Evolutionary conservation across 2,329 filamentous ascomycete species (phyloP).

Genomic region (Podosphaera fusca): DNA sequence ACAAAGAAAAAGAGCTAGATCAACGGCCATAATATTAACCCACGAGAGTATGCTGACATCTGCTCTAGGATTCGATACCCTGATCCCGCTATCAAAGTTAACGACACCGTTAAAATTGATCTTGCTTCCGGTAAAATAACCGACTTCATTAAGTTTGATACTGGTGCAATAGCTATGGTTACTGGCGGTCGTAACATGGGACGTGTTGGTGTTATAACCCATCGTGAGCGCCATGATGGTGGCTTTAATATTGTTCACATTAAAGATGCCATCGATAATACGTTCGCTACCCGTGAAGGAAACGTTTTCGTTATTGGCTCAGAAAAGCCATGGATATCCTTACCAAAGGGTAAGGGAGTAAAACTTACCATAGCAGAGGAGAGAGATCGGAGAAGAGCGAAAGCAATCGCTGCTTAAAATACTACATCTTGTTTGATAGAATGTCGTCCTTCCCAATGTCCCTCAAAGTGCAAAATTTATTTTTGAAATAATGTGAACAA

Average conservation of each 20-base stretch:
- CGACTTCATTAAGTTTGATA: conserved; percentile 98
- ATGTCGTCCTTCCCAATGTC: conserved; percentile 5
- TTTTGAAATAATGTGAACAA: not conserved
- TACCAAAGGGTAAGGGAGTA: conserved; percentile 99
- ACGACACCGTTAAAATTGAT: conserved; percentile 99
- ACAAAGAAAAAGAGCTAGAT: conserved; percentile 14
- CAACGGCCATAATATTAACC: conserved; percentile 15
- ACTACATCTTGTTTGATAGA: too few relatives aligned
- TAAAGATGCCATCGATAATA: conserved; percentile 99
- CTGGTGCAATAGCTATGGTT: conserved; percentile 91
- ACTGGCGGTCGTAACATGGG: conserved; percentile 99
- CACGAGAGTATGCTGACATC: conserved; percentile 14
- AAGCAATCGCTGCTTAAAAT: conserved; percentile 16
- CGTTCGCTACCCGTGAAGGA: conserved; percentile 95
- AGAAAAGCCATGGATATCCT: conserved; percentile 97
- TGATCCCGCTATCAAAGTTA: conserved; percentile 95
- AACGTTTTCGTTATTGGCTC: conserved; percentile 99
- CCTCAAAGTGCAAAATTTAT: conserved; percentile 8
- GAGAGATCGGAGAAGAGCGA: conserved; percentile 84
- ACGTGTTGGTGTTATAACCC: conserved; percentile 99
- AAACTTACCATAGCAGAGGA: conserved; percentile 98
- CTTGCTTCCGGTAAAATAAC: conserved; percentile 90
- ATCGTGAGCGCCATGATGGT: conserved; percentile 99
- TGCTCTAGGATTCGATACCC: conserved; percentile 83
- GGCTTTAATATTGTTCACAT: conserved; percentile 99